Evolutionary conservation across 768 basidiomycete species (phyloP), one percentile per base, ranked within the genome.

Genomic region (Pleurotus citrinopileatus): DNA sequence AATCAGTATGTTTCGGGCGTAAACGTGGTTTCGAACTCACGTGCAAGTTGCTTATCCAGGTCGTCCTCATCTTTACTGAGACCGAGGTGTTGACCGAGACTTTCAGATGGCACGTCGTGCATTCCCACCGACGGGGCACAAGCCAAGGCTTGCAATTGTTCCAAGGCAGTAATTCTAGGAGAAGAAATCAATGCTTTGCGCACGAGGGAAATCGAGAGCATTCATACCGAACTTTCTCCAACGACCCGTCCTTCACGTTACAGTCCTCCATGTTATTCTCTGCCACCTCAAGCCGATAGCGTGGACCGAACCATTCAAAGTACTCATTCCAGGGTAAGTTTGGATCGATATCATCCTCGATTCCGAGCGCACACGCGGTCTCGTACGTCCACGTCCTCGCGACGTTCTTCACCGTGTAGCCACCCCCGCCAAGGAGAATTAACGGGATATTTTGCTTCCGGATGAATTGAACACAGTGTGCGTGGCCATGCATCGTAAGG

Each of bases 371-470:
- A 62, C 95, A 89, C 1, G 94, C 96, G 1, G 97, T 99, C 72
- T 99, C 97, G 63, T 84, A 99, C 19, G 97, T 96, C 97, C 97
- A 99, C 10, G 91, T 87, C 38, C 97, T 82, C 58, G 93, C 94
- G 56, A 98, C 96, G 58, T 96, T 96, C 40, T 95, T 89, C 84
- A 99, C 96, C 3, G 97, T 99, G 70, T 99, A 99, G 0, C 97
- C 97, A 8, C 97, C 97, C 23, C 97, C 97, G 12, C 97, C 97
- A 22, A 99, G 83, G 17, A 99, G 77, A 9, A 99, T 74, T n/a
- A 98, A 69, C 1, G 97, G 97, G 45, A 92, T 88, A 65, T 91
- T 89, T 72, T 98, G 97, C 0, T 91, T 93, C 67, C 98, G 97
- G 51, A 99, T 91, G 67, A 96, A 98, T 63, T 87, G 88, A 36